Percentiles rank a stretch among this genome's conserved stretches.
Evolutionary conservation across 176 grass and related monocot species (phyloP).

Genomic region (Carex parvula): DNA sequence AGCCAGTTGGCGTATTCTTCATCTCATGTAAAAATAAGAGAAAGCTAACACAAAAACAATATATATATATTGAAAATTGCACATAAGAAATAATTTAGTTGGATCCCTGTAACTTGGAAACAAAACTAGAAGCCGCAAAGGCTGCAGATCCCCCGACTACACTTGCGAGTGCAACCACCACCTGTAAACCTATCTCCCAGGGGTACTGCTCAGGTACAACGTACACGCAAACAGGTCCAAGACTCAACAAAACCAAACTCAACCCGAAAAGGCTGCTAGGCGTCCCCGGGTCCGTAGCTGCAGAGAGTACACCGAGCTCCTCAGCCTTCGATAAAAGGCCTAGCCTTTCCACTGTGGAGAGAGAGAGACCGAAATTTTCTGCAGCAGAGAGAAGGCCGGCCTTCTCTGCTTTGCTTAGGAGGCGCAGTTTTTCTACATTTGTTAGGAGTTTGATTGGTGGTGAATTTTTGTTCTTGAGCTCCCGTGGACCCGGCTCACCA

Average conservation of each 20-base stretch:
- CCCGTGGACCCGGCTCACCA: conserved; percentile 47
- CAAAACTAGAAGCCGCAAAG: conserved; percentile 75
- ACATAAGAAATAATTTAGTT: conserved; percentile 11
- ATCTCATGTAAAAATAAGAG: neutral
- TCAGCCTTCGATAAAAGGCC: conserved; percentile 93
- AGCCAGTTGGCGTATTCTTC: neutral
- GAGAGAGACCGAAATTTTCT: conserved; percentile 79
- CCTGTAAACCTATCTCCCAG: conserved; percentile 80
- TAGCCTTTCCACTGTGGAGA: conserved; percentile 67
- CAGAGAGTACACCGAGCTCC: conserved; percentile 75
- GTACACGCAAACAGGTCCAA: conserved; percentile 67
- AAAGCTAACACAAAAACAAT: neutral
- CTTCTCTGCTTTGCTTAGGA: conserved; percentile 91
- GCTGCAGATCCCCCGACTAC: conserved; percentile 72
- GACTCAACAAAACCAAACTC: conserved; percentile 47
- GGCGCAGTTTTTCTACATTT: conserved; percentile 88
- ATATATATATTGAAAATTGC: neutral
- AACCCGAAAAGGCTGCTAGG: conserved; percentile 52
- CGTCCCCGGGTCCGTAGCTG: conserved; percentile 67
- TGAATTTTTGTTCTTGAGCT: conserved; percentile 30
- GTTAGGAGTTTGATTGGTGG: conserved; percentile 72
- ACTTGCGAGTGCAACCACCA: conserved; percentile 44
- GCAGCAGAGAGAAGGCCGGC: conserved; percentile 78
- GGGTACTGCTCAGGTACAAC: conserved; percentile 73
- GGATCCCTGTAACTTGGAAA: conserved; percentile 76